These are phyloP conservation scores for Stromatinia cepivora DNA, from an alignment of 2,329 filamentous ascomycete genomes.

Conservation along the genomic window DNA sequence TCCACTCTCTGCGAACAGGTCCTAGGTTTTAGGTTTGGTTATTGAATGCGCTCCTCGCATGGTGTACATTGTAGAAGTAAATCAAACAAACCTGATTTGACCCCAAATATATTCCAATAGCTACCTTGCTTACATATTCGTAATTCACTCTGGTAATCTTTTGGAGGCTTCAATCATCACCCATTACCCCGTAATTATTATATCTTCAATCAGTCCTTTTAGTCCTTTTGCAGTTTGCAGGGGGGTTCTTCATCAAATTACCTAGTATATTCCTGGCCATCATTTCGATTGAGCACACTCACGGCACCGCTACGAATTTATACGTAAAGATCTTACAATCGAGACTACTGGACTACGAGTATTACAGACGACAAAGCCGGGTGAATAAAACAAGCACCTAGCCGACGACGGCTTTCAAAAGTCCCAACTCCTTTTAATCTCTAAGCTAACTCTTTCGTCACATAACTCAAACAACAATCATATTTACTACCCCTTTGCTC, in stretches of 20 bases:
- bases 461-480: background rate
- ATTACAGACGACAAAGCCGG: constrained; percentile 3
- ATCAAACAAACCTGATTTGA: constrained; percentile 6
- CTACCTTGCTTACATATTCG: background rate
- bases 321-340: background rate
- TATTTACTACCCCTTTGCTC: constrained; percentile 11
- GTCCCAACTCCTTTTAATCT: background rate
- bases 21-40: background rate
- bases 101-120: background rate
- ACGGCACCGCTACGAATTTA: background rate
- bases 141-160: background rate
- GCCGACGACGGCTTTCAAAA: background rate
- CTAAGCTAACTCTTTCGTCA: background rate
- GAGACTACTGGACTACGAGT: background rate
- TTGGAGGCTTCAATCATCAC: background rate
- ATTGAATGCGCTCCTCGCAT: background rate
- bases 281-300: constrained; percentile 14
- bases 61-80: background rate
- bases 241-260: constrained; percentile 13
- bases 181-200: background rate
- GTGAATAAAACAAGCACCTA: constrained; percentile 7
- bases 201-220: background rate
- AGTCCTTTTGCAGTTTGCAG: background rate
- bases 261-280: constrained; percentile 10
- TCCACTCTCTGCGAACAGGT: constrained; percentile 7